phyloP scores from a whole-genome alignment of 768 basidiomycete genomes.

The Russula sp. region DNA sequence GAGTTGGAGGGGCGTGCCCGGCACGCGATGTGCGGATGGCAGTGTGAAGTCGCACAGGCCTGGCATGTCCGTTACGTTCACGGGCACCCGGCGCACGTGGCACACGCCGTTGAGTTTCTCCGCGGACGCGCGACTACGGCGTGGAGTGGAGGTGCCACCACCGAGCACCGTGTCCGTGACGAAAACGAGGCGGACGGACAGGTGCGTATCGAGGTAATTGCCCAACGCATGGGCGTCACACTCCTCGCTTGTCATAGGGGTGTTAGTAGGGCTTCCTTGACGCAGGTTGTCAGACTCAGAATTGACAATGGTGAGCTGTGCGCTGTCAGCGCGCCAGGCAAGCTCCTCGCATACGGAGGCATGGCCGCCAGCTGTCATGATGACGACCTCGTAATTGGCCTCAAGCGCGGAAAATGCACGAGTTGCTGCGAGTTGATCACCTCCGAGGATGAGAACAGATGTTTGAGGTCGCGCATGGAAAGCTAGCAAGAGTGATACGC shows the following conservation, averaged over 20 bases:
- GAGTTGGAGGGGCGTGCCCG: constrained; percentile 63
- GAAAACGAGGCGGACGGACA: constrained; percentile 56
- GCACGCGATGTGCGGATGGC: constrained; percentile 79
- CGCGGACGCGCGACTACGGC: constrained; percentile 54
- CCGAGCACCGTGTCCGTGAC: constrained; percentile 74
- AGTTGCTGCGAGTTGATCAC: constrained; percentile 76
- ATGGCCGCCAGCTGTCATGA: constrained; percentile 55
- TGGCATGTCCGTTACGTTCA: constrained; percentile 87
- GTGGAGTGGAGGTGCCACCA: constrained; percentile 31
- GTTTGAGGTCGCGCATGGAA: constrained; percentile 50
- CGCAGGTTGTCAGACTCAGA: constrained; percentile 43
- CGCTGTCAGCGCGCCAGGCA: constrained; percentile 53
- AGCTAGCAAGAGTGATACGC: constrained; percentile 77
- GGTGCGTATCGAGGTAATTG: constrained; percentile 41
- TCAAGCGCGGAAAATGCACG: constrained; percentile 81
- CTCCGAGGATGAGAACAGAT: constrained; percentile 69
- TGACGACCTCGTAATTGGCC: constrained; percentile 66
- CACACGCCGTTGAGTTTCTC: constrained; percentile 55
- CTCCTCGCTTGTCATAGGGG: constrained; percentile 29
- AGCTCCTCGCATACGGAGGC: constrained; percentile 65
- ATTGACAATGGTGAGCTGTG: constrained; percentile 58
- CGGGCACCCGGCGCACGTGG: constrained; percentile 56
- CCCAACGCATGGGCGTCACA: constrained; percentile 49
- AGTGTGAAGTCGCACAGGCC: constrained; percentile 88
- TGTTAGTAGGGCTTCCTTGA: constrained; percentile 36